Conservation (phyloP, 257 asterid genomes). For the Forsythia viridissima region DNA sequence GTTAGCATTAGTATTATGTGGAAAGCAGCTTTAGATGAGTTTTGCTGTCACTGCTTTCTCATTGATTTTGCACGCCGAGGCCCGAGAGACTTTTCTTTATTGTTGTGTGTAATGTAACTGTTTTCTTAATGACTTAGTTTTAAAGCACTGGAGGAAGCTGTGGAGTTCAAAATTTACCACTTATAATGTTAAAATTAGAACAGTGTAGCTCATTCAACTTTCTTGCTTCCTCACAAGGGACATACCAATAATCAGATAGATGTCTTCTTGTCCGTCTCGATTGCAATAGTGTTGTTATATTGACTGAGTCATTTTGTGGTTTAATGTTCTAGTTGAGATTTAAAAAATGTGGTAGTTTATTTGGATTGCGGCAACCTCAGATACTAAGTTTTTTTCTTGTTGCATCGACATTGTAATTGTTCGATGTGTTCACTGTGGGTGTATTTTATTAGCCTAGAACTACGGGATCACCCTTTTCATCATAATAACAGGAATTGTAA, state of each 20-base stretch:
- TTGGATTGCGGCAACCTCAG: no score
- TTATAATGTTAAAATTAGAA: neutral
- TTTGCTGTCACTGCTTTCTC: constrained; percentile 23
- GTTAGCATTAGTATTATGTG: constrained; percentile 8
- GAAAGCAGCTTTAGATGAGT: constrained; percentile 24
- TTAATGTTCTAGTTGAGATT: no score
- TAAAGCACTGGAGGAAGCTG: constrained; percentile 6
- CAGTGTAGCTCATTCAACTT: neutral
- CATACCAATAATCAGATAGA: neutral
- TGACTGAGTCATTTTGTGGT: no score
- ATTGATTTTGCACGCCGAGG: constrained; percentile 32
- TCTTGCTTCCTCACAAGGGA: neutral
- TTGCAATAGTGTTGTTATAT: neutral
- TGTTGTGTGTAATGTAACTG: constrained; percentile 11
- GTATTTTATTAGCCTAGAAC: no score
- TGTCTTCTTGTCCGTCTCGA: neutral
- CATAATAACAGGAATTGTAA: no score
- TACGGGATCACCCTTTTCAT: no score
- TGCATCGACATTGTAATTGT: no score
- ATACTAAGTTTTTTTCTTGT: no score
- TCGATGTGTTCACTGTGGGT: no score
- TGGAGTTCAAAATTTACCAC: constrained; percentile 6
- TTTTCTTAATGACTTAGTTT: constrained; percentile 11
- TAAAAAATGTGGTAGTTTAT: no score
- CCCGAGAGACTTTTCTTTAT: constrained; percentile 19